Evolutionary conservation across 805 yeast species (phyloP), one percentile per base, ranked within the genome.

Genomic region (Yarrowia divulgata): DNA sequence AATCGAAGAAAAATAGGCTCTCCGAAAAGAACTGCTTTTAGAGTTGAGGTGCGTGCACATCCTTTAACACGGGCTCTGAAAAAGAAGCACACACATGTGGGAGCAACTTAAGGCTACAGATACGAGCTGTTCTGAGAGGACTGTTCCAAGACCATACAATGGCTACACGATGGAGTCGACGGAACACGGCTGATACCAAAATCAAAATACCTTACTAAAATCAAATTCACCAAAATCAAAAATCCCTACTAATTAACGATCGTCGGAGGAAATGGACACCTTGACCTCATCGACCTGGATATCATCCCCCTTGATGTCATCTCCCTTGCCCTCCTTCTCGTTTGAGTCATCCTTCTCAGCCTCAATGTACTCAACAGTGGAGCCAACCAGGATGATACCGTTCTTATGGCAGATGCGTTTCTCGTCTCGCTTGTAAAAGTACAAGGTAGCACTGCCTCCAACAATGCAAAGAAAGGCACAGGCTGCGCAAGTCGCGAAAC

Each of bases 351-450:
- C 35, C 48, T 55, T 29, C n/a, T 43, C 66, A 19, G 50, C 66
- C 29, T 60, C 66, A 14, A 34, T 18, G 8, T 45, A 45, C 66
- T 60, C 66, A 34, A 60, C 66, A 10, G 64, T 42, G 39, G 64
- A 57, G 16, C 64, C 50, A 6, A 57, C 49, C 3, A 85, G 67
- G 52, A 79, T 79, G 52, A 85, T 85, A 40, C 88, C 88, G 71
- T 85, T 83, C 5, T 78, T 79, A 23, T 79, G 70, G 2, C 87
- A 85, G 68, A 78, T 76, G 48, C 73, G 77, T 72, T 80, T 81
- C 73, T 86, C 89, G 62, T 85, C 85, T 62, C 81, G 78, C 75
- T 85, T 86, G 77, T 85, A 86, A 72, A 85, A 83, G 74, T 76
- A 85, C 70, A 85, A 77, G 10, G 85, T 87, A 16, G 84, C 84